These are phyloP conservation scores for Silybum marianum DNA, from an alignment of 129 eudicot genomes.

Conservation along the genomic window DNA sequence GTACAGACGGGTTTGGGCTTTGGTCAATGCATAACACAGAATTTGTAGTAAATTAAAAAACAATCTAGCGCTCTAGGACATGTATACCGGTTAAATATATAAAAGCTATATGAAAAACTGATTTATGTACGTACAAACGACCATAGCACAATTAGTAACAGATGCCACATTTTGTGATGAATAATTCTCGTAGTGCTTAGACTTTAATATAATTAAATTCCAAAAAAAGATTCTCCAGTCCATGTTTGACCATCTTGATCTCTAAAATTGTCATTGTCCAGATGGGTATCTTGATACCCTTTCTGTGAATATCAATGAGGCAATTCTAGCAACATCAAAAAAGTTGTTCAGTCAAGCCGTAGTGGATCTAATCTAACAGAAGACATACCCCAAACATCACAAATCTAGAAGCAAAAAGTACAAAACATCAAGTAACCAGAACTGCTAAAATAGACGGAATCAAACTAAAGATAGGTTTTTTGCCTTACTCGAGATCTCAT, in stretches of 20 bases:
- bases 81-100: neutral
- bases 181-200: neutral
- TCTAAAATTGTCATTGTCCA: neutral
- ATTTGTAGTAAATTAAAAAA: neutral
- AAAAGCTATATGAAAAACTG: neutral
- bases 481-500: neutral
- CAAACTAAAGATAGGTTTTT: neutral
- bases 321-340: neutral
- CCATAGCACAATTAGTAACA: neutral
- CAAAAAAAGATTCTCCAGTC: neutral
- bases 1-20: too few species aligned
- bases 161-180: neutral
- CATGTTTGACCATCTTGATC: neutral
- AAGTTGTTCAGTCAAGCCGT: neutral
- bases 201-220: neutral
- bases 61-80: neutral
- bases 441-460: neutral
- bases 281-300: neutral
- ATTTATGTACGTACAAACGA: neutral
- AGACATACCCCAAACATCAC: neutral
- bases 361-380: neutral
- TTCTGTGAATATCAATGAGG: neutral
- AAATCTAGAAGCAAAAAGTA: neutral
- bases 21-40: too few species aligned
- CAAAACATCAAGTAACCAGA: neutral